Conservation (phyloP, 2,329 filamentous ascomycete species). For the Cryphonectria carpinicola region DNA sequence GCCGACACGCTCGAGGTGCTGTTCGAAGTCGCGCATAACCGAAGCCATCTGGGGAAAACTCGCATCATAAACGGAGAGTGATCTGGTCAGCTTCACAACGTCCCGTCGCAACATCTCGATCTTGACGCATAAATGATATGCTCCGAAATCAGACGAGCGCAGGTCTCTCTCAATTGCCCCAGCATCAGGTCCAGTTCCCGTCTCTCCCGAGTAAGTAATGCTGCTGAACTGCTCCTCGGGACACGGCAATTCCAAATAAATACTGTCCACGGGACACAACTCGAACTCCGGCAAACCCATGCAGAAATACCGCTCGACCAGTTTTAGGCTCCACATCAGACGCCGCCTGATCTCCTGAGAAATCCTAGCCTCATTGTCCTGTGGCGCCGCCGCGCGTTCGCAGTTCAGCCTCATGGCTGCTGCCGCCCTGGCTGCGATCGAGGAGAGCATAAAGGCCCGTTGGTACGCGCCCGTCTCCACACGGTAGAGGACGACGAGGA, state of each 20-base stretch:
- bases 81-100: conserved; percentile 31
- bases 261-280: conserved; percentile 47
- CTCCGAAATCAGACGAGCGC: conserved; percentile 16
- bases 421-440: conserved; percentile 48
- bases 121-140: conserved; percentile 32
- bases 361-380: conserved; percentile 38
- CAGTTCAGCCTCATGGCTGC: conserved; percentile 49
- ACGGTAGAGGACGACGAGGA: conserved; percentile 50
- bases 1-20: conserved; percentile 22
- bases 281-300: conserved; percentile 50
- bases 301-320: conserved; percentile 47
- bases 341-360: conserved; percentile 48
- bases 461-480: conserved; percentile 49
- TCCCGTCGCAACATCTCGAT: conserved; percentile 32
- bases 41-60: conserved; percentile 20
- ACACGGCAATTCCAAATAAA: conserved; percentile 48
- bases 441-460: conserved; percentile 50
- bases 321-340: conserved; percentile 50
- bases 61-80: conserved; percentile 23
- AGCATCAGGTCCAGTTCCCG: conserved; percentile 2
- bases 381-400: conserved; percentile 42
- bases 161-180: background rate
- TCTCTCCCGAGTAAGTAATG: background rate
- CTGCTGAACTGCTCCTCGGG: conserved; percentile 47
- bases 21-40: conserved; percentile 25